phyloP scores from a whole-genome alignment of 192 early-diverging fungal genomes.

The Coemansia sp. region DNA sequence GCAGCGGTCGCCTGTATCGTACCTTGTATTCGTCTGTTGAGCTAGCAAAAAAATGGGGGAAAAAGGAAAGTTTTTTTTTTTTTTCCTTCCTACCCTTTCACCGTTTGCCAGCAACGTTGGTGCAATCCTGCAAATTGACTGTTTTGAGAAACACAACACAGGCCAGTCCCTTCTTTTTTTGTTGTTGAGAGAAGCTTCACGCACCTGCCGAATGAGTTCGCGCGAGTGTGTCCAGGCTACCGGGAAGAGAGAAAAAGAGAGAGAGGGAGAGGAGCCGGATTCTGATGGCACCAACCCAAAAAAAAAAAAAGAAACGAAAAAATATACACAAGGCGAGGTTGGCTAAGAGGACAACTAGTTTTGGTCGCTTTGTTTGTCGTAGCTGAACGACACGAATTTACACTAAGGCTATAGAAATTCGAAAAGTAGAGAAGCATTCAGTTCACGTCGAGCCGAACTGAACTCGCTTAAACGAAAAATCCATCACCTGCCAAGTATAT shows the following conservation, averaged over 20 bases:
- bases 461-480: background rate
- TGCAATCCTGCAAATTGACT: constrained; percentile 9
- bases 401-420: background rate
- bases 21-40: background rate
- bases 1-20: background rate
- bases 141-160: background rate
- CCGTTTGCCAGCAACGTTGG: constrained; percentile 3
- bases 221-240: background rate
- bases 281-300: background rate
- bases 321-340: background rate
- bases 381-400: background rate
- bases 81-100: background rate
- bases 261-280: background rate
- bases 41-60: background rate
- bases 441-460: background rate
- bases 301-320: background rate
- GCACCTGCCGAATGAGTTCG: background rate
- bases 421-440: background rate
- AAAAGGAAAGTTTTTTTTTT: background rate
- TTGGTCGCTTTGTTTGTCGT: background rate
- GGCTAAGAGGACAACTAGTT: background rate
- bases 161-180: background rate
- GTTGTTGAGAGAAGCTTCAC: background rate
- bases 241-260: background rate
- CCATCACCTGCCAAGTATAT: background rate